Conservation (phyloP, 306 rosid species). For the Betula pendula region DNA sequence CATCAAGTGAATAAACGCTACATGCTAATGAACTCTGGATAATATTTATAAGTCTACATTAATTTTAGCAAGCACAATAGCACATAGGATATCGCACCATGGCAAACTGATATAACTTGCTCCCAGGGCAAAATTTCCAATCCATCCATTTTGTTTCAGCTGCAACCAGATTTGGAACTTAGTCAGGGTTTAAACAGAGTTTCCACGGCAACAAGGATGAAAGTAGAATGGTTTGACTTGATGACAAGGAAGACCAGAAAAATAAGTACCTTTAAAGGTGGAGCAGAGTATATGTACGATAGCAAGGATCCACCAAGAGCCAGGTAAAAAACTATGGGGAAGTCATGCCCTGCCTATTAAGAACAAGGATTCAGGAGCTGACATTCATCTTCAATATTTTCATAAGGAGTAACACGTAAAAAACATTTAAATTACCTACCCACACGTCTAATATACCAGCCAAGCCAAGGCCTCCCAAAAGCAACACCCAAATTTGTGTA, state of each 20-base stretch:
- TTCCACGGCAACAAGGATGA: neutral
- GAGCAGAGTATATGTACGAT: slow-evolving; percentile 95
- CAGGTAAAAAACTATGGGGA: slow-evolving; percentile 79
- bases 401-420: slow-evolving; percentile 3
- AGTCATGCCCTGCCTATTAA: slow-evolving; percentile 81
- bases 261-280: slow-evolving; percentile 76
- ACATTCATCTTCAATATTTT: slow-evolving; percentile 9
- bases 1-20: neutral
- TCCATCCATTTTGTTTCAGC: slow-evolving; percentile 99
- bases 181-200: slow-evolving; percentile 27
- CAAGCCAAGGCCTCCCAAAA: slow-evolving; percentile 75
- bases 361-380: slow-evolving; percentile 33
- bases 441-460: slow-evolving; percentile 87
- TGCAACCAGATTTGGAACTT: slow-evolving; percentile 42
- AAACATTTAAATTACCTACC: slow-evolving; percentile 57
- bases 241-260: neutral
- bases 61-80: slow-evolving; percentile 18
- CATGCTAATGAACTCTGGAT: slow-evolving; percentile 1
- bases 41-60: slow-evolving; percentile 1
- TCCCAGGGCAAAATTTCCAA: slow-evolving; percentile 96
- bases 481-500: slow-evolving; percentile 93
- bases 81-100: slow-evolving; percentile 62
- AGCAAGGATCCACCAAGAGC: slow-evolving; percentile 88
- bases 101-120: slow-evolving; percentile 99
- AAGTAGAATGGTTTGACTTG: slow-evolving; percentile 11